These are phyloP conservation scores for Blastobotrys niveus DNA, from an alignment of 1,139 yeast genomes.

Conservation along the genomic window DNA sequence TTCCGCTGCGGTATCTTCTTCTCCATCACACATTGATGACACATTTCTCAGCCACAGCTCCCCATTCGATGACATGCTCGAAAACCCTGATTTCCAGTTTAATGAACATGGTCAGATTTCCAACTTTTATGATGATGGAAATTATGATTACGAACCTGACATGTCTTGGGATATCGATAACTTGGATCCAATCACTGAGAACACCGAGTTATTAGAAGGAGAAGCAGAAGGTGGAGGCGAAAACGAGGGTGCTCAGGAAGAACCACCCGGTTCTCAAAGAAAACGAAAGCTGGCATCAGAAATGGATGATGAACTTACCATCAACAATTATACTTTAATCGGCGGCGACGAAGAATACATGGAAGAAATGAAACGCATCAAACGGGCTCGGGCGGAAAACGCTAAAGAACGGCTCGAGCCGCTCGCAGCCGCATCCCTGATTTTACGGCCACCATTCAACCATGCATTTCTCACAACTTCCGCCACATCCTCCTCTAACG, in stretches of 20 bases:
- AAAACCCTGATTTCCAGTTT: constrained; percentile 6
- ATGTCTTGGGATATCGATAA: background rate
- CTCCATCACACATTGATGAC: no score
- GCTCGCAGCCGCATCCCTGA: background rate
- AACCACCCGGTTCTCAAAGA: background rate
- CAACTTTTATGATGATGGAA: background rate
- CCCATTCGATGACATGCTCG: constrained; percentile 3
- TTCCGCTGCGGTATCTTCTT: no score
- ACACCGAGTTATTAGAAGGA: background rate
- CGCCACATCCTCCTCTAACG: no score
- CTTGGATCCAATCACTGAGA: background rate
- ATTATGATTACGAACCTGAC: background rate
- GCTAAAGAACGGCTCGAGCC: background rate
- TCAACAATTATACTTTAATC: background rate
- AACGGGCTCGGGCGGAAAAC: background rate
- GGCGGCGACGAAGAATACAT: background rate
- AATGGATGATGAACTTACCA: background rate
- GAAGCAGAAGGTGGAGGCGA: background rate
- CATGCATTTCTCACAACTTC: constrained; percentile 5
- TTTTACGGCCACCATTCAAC: constrained; percentile 4
- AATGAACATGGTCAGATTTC: constrained; percentile 4
- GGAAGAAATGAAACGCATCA: background rate
- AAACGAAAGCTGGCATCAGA: background rate
- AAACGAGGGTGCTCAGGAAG: background rate
- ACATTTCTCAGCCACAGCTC: no score